phyloP scores from a whole-genome alignment of 805 yeast genomes.

The Diddensiella santjacobensis region DNA sequence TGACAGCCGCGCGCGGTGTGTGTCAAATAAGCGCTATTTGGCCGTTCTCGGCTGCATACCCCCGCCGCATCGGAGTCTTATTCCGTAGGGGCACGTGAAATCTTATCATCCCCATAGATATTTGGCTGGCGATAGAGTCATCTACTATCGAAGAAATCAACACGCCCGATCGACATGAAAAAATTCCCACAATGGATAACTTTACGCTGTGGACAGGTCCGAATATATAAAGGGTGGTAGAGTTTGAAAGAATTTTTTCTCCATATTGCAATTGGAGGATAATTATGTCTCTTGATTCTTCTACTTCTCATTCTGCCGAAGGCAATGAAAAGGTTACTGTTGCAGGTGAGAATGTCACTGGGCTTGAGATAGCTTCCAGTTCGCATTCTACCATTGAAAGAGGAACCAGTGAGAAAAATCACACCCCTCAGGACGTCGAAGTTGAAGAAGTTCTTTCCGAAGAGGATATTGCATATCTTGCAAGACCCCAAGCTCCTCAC shows the following conservation, averaged over 20 bases:
- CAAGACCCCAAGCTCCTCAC: slow-evolving; percentile 2
- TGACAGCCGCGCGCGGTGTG: too few relatives aligned
- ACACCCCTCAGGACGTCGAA: background rate
- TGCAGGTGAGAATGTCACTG: background rate
- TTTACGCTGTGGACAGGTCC: background rate
- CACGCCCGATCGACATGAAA: background rate
- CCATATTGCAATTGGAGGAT: background rate
- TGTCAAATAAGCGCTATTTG: too few relatives aligned
- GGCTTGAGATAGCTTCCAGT: background rate
- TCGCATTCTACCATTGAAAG: too few relatives aligned
- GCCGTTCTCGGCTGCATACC: too few relatives aligned
- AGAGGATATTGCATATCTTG: slow-evolving; percentile 4
- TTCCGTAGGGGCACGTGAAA: slow-evolving; percentile 1
- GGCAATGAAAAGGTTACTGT: background rate
- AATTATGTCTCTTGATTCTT: background rate
- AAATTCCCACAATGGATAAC: background rate
- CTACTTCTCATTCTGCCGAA: background rate
- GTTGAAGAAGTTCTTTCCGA: slow-evolving; percentile 2
- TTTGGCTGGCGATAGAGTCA: background rate
- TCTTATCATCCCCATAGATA: background rate
- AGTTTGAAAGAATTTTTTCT: background rate
- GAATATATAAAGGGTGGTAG: background rate
- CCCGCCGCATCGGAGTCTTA: too few relatives aligned
- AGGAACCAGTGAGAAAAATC: background rate
- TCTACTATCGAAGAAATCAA: background rate